Evolutionary conservation across 805 yeast genomes (phyloP), one percentile per base, ranked within the genome.

Genomic region (Metschnikowia rubicola): DNA sequence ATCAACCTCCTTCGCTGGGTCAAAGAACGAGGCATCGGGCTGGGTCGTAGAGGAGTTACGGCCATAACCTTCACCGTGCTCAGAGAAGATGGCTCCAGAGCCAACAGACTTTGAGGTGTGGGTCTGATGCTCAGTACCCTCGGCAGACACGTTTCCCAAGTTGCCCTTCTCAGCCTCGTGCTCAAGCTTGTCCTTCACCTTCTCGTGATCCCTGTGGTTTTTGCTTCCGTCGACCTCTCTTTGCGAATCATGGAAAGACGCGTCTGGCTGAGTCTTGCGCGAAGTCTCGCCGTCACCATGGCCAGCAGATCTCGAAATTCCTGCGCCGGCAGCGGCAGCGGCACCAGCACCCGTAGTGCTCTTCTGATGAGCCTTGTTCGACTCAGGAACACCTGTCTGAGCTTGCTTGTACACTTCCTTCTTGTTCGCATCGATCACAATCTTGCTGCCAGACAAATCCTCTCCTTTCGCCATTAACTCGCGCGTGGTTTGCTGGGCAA

Each of bases 371-470:
- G 28, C 21, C 13, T 7, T 17, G 13, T 15, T n/a, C 3, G 33
- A 13, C 10, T 13, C 10, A n/a, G 40, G 10, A 17, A 21, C 30
- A 30, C 21, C 31, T 13, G 17, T 26, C 15, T 32, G 38, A 7
- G 39, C 10, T n/a, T 40, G 13, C 44, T 45, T 65, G 54, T 61
- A 66, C 5, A 67, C 61, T 44, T 66, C 68, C 43, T 62, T 64
- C 13, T 67, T 66, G 30, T 62, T 59, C 41, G 72, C 64, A 39
- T 67, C 63, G 40, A 68, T 58, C 10, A 66, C 66, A 35, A 67
- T 52, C 53, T 65, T 68, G 12, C 70, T 69, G n/a, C 62, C 55
- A 10, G 59, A 36, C 43, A 67, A 60, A 43, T 66, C 71, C 30
- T 63, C 66, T 17, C 71, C 71, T 49, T 63, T 58, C 8, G 55